These are phyloP conservation scores for Cystobasidiaceae sp. DNA, from an alignment of 1,284 basidiomycete species.

Conservation along the genomic window DNA sequence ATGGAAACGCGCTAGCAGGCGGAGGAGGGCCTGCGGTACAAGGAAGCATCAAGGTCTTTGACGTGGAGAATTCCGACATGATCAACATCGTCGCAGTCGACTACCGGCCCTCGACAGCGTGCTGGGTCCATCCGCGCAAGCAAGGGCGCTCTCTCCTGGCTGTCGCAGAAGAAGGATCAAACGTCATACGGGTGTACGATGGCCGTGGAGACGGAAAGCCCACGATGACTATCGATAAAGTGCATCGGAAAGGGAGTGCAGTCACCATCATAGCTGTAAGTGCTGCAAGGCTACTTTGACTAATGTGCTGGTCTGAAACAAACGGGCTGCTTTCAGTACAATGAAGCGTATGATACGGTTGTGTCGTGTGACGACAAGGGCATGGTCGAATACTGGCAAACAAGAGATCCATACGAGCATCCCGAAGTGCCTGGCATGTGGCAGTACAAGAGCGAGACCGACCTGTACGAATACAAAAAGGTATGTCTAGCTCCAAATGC, in stretches of 20 bases:
- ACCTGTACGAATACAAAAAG: constrained; percentile 98
- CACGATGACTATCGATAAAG: constrained; percentile 63
- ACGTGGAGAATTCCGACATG: constrained; percentile 98
- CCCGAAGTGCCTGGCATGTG: constrained; percentile 77
- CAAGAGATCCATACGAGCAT: constrained; percentile 73
- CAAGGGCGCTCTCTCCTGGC: constrained; percentile 84
- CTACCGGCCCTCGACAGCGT: constrained; percentile 76
- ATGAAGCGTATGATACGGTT: constrained; percentile 82
- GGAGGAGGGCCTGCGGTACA: constrained; percentile 52
- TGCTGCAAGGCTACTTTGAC: too few species aligned
- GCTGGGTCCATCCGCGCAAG: constrained; percentile 87
- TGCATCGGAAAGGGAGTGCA: constrained; percentile 61
- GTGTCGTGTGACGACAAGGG: constrained; percentile 91
- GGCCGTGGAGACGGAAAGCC: constrained; percentile 77
- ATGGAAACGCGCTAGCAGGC: constrained; percentile 57
- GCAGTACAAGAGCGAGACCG: constrained; percentile 84
- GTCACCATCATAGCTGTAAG: constrained; percentile 24
- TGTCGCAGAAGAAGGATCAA: constrained; percentile 73
- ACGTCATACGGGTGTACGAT: constrained; percentile 83
- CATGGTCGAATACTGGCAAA: constrained; percentile 96
- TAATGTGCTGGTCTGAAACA: too few species aligned
- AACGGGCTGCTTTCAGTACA: too few species aligned
- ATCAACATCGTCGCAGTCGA: constrained; percentile 94
- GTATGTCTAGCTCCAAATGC: constrained; percentile 49
- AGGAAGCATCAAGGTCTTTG: constrained; percentile 77